These are phyloP conservation scores for Termitomyces sp. DNA, from an alignment of 768 basidiomycete genomes.

Conservation along the genomic window DNA sequence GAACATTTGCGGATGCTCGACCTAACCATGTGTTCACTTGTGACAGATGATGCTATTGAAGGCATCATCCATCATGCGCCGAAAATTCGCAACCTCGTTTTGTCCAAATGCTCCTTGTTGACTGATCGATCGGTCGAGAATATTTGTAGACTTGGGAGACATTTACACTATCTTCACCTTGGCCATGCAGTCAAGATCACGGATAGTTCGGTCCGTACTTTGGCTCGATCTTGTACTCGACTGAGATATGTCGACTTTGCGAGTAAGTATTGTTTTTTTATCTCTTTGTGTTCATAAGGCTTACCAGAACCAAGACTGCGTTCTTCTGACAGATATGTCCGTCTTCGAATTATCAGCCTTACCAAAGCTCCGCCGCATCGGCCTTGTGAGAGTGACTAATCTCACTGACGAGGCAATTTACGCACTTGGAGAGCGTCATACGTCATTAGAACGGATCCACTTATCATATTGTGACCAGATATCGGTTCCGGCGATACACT, in stretches of 20 bases:
- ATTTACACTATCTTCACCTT: slow-evolving; percentile 91
- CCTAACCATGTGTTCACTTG: slow-evolving; percentile 73
- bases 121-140: slow-evolving; percentile 80
- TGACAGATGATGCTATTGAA: slow-evolving; percentile 82
- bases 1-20: slow-evolving; percentile 93
- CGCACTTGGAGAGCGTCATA: slow-evolving; percentile 78
- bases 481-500: slow-evolving; percentile 85
- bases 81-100: slow-evolving; percentile 78
- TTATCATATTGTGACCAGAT: slow-evolving; percentile 97
- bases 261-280: slow-evolving; percentile 47
- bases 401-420: slow-evolving; percentile 93
- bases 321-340: slow-evolving; percentile 85
- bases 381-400: slow-evolving; percentile 88
- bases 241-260: slow-evolving; percentile 96
- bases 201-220: slow-evolving; percentile 75
- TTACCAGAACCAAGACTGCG: slow-evolving; percentile 55
- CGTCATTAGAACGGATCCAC: slow-evolving; percentile 91
- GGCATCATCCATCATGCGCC: slow-evolving; percentile 78
- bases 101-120: slow-evolving; percentile 77
- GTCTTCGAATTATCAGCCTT: slow-evolving; percentile 86
- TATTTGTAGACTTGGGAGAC: slow-evolving; percentile 84
- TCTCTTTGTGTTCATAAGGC: slow-evolving; percentile 4
- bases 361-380: slow-evolving; percentile 89
- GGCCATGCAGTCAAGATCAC: slow-evolving; percentile 90
- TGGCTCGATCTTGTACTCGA: slow-evolving; percentile 84